Evolutionary conservation across 805 yeast genomes (phyloP), one percentile per base, ranked within the genome.

Genomic region (Metschnikowia colocasiae): DNA sequence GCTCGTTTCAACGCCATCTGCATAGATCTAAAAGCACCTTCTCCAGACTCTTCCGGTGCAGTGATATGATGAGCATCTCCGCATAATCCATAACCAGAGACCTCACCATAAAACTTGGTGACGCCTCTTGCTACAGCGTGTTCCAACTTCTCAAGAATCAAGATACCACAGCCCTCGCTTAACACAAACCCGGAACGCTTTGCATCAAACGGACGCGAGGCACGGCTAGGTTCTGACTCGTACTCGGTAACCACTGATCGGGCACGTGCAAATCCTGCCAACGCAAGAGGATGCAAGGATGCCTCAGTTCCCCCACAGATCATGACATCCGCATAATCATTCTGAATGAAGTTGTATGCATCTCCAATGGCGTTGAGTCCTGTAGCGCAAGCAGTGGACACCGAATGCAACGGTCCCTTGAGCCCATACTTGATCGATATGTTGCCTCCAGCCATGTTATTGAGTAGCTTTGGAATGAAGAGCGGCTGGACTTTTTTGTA

Each of bases 261-360:
- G 3, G 97, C 94, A 37, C 98, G 71, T 1, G 96, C 85, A 69
- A 94, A 94, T 1, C 97, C 98, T 0, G 94, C 86, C 4, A 94
- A 68, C 0, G 96, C 83, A 31, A 91, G 59, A 1, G 97, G 98
- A 60, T 89, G 95, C 7, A 90, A 71, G 10, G 89, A 78, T 3
- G 92, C 82, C 59, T 94, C 99, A 3, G 96, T 72, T 1, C 97
- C 95, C n/a, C 99, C 99, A 7, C 96, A 94, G 8, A 94, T 74
- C 82, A 91, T 87, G 3, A 85, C 87, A 55, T 90, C 84, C 9
- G 92, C 88, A 67, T 86, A 85, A 3, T 87, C 95, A 47, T 82
- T 82, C 50, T 75, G 69, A 49, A 94, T 87, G 57, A 91, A 83
- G 58, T 91, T 79, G 55, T 75, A 79, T 0, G 97, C 97, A 61